Evolutionary conservation across 2,329 filamentous ascomycete genomes (phyloP).

Genomic region (Fusarium pseudocircinatum): DNA sequence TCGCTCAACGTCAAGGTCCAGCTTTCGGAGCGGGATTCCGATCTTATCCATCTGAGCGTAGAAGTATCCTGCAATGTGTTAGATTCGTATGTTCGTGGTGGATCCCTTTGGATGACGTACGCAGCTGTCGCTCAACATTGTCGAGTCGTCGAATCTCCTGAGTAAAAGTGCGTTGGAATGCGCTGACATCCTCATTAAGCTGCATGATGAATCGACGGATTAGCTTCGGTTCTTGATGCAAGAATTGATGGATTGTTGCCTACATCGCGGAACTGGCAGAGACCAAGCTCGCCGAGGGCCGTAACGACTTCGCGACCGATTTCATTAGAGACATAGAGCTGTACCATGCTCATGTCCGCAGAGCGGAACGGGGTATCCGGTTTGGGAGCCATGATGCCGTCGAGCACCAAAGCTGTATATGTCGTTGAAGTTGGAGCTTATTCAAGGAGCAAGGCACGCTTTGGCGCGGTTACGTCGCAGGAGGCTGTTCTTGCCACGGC

Average conservation of each 20-base stretch:
- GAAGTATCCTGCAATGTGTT: conserved; percentile 78
- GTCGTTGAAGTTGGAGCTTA: conserved; percentile 45
- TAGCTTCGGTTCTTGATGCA: conserved; percentile 21
- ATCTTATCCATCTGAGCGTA: conserved; percentile 95
- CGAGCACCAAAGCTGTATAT: conserved; percentile 45
- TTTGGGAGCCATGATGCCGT: conserved; percentile 66
- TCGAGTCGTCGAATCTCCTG: conserved; percentile 97
- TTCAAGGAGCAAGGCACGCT: conserved; percentile 42
- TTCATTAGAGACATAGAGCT: conserved; percentile 99
- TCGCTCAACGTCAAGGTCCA: conserved; percentile 88
- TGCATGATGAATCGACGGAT: conserved; percentile 50
- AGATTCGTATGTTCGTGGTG: conserved; percentile 34
- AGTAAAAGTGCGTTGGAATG: conserved; percentile 97
- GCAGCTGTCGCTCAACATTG: conserved; percentile 97
- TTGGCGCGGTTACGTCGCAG: conserved; percentile 43
- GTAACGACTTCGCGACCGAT: conserved; percentile 98
- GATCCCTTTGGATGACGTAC: conserved; percentile 64
- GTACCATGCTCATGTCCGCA: conserved; percentile 99
- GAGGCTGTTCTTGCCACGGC: conserved; percentile 32
- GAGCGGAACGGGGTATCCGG: conserved; percentile 99
- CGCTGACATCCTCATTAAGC: conserved; percentile 92
- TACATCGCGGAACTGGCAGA: conserved; percentile 98
- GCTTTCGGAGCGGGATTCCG: conserved; percentile 83
- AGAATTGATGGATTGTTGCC: conserved; percentile 48
- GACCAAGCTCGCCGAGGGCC: conserved; percentile 92